Base-by-base conservation (phyloP, 495 filamentous ascomycete genomes). In the Xylaria acuta region DNA sequence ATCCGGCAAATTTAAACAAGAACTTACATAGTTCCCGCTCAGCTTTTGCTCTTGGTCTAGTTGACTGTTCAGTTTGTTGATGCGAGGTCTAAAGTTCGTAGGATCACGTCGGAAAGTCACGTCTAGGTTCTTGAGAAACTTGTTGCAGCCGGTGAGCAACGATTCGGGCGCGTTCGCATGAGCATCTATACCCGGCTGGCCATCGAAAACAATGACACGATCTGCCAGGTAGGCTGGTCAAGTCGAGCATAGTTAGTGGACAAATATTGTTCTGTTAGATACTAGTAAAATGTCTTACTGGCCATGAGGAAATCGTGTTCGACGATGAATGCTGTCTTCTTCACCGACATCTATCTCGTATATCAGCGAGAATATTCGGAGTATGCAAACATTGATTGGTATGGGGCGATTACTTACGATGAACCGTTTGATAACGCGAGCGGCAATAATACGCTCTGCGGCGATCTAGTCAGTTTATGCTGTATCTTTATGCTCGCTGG, bases 241-340 rank as follows among this genome's bases (percentile, higher is more conserved):
- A 93, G 14, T 72, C 70, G n/a, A 36, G 3, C 30, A 53, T 45
- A 36, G 38, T 67, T 60, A 66, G 62, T 60, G 5, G 38, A 36
- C 2, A 63, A 32, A 0, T 20, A 56, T 2, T 20, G 14, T 49
- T 63, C 9, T 30, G 18, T 34, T 36, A 60, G 18, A 40, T 71
- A 32, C 1, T 22, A n/a, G 25, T 40, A 22, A 38, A 60, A 25
- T 11, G 27, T 20, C 70, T 65, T 72, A 72, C 70, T 88, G 38
- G 94, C 94, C 96, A 98, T 98, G 86, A 98, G 98, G 86, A 99
- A 98, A 90, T 99, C 97, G 92, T 99, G 96, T 90, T 99, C 96
- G 76, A 98, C 96, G 73, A 99, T 90, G 81, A 99, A 98, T 45
- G 97, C 96, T 1, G 96, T 98, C 88, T 98, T 98, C 91, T 99